Conservation (phyloP, 176 grass and related monocot species). For the Zoysia japonica region DNA sequence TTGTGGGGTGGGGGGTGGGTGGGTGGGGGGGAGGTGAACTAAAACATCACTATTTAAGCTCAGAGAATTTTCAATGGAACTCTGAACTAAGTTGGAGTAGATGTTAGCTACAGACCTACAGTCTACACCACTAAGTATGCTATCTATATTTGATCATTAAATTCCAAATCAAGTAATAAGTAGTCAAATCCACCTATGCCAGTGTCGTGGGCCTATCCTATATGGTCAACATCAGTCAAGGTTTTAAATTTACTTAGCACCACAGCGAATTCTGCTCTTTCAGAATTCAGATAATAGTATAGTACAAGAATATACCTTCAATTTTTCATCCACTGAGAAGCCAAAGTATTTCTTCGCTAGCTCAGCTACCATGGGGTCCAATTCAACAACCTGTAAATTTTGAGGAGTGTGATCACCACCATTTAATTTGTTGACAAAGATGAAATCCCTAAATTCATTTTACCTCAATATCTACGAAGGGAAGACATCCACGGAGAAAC, state of each 20-base stretch:
- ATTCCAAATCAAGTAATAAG: background rate
- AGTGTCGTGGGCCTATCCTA: background rate
- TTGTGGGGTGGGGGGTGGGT: too few relatives aligned
- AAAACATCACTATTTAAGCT: too few relatives aligned
- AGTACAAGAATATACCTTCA: constrained; percentile 62
- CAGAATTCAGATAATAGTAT: background rate
- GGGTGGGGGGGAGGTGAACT: too few relatives aligned
- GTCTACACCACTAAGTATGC: background rate
- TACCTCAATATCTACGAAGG: constrained; percentile 89
- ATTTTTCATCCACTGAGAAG: constrained; percentile 63
- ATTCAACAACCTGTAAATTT: constrained; percentile 72
- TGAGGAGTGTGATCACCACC: constrained; percentile 23
- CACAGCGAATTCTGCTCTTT: background rate
- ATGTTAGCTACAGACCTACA: constrained; percentile 16
- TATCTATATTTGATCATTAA: background rate
- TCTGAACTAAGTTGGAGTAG: background rate
- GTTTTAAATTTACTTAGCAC: background rate
- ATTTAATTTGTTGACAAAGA: constrained; percentile 5
- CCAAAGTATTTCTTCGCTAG: constrained; percentile 73
- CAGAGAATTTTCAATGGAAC: too few relatives aligned
- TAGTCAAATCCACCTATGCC: background rate
- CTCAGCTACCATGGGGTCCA: constrained; percentile 83
- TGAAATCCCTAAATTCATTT: background rate
- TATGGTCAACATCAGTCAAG: background rate
- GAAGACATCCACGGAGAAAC: constrained; percentile 89